These are phyloP conservation scores for Podila clonocystis DNA, from an alignment of 192 early-diverging fungal genomes.

Conservation along the genomic window DNA sequence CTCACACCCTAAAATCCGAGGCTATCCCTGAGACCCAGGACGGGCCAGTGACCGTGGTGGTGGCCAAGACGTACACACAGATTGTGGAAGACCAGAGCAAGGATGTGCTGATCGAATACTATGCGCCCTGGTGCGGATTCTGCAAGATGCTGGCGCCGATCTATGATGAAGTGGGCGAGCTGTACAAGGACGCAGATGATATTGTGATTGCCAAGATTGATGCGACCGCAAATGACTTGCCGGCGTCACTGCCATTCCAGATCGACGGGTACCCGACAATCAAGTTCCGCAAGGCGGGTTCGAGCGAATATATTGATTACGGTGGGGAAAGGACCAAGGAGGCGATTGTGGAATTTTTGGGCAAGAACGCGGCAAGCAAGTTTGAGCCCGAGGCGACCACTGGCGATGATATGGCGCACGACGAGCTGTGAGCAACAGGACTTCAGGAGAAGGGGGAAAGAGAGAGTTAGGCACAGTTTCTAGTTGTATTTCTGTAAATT, in stretches of 20 bases:
- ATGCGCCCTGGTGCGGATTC: slow-evolving; percentile 56
- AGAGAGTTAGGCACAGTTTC: no score
- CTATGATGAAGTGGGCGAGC: slow-evolving; percentile 63
- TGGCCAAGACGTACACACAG: slow-evolving; percentile 81
- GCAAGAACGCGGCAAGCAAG: slow-evolving; percentile 47
- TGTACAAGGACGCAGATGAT: slow-evolving; percentile 45
- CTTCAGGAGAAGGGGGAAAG: no score
- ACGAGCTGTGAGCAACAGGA: no score
- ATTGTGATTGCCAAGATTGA: slow-evolving; percentile 90
- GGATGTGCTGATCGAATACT: slow-evolving; percentile 75
- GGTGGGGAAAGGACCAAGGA: slow-evolving; percentile 83
- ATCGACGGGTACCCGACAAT: slow-evolving; percentile 93
- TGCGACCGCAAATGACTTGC: slow-evolving; percentile 90
- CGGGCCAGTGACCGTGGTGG: slow-evolving; percentile 86
- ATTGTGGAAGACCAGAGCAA: slow-evolving; percentile 74
- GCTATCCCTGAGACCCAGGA: slow-evolving; percentile 80
- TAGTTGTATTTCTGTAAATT: no score
- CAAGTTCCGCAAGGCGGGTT: slow-evolving; percentile 80
- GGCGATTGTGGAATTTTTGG: slow-evolving; percentile 78
- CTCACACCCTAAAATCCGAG: slow-evolving; percentile 68
- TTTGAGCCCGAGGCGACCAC: slow-evolving; percentile 31
- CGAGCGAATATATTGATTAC: slow-evolving; percentile 80
- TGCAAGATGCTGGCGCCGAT: slow-evolving; percentile 66
- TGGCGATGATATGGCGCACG: no score
- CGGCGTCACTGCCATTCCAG: slow-evolving; percentile 65